Evolutionary conservation across 495 filamentous ascomycete species (phyloP).

Genomic region (Penicillium arizonense): DNA sequence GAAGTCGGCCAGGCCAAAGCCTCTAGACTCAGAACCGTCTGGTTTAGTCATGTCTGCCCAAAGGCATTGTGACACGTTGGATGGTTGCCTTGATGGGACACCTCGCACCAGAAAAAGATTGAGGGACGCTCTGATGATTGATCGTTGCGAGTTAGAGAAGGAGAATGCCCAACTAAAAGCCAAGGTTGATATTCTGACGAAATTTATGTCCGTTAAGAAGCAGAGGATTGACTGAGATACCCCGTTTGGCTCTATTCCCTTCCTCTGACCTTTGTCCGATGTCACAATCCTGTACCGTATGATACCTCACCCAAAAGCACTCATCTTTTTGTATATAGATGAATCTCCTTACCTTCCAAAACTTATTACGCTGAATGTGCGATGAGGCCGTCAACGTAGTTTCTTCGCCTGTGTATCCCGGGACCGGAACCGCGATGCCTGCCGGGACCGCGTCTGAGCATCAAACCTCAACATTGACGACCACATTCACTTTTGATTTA

Average conservation of each 20-base stretch:
- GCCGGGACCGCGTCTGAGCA: neutral
- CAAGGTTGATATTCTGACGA: neutral
- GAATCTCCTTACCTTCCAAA: no score
- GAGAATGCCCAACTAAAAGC: neutral
- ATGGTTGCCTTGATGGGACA: neutral
- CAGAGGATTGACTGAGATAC: neutral
- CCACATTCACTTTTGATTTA: no score
- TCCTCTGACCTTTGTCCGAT: no score
- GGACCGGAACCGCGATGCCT: conserved; percentile 7
- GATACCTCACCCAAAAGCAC: no score
- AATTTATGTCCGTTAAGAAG: neutral
- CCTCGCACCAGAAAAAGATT: neutral
- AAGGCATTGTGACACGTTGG: neutral
- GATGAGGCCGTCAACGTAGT: no score
- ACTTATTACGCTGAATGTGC: no score
- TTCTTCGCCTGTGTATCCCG: neutral
- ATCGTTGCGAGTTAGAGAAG: neutral
- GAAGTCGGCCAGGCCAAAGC: neutral
- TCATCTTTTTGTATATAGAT: no score
- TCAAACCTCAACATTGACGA: no score
- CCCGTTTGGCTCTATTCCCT: neutral
- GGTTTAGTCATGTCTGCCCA: neutral
- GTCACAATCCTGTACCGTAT: no score
- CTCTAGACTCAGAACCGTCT: neutral
- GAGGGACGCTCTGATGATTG: neutral